A percentile compares a stretch with the other conserved stretches of the same genome.
Evolutionary conservation across 179 eudicot species (phyloP).

Genomic region (Monotropa hypopitys): DNA sequence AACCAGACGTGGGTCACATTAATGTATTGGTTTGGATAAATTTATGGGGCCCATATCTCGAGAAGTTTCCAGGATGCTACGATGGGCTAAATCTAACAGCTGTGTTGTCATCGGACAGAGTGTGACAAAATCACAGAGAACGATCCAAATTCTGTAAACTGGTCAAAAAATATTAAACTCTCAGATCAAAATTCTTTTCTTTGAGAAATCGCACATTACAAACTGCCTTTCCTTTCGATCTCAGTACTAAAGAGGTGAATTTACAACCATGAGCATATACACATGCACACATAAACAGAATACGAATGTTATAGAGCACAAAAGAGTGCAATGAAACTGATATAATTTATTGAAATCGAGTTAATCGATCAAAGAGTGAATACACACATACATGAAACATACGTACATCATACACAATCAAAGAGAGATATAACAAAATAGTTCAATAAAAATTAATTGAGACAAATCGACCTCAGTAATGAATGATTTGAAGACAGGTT

Average conservation of each 20-base stretch:
- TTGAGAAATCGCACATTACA: background rate
- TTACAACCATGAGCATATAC: background rate
- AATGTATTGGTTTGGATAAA: background rate
- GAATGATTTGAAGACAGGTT: slow-evolving; percentile 45
- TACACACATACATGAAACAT: background rate
- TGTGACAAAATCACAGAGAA: background rate
- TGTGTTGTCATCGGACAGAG: background rate
- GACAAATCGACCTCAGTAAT: slow-evolving; percentile 36
- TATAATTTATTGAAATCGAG: background rate
- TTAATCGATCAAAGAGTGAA: background rate
- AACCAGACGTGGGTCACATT: background rate
- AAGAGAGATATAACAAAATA: background rate
- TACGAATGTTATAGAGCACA: background rate
- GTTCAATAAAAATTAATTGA: background rate
- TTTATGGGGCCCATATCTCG: slow-evolving; percentile 2
- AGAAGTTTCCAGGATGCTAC: background rate
- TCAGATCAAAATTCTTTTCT: background rate
- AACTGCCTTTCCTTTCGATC: background rate
- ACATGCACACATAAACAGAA: background rate
- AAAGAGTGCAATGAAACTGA: background rate
- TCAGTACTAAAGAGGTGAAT: background rate
- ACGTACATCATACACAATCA: too few species aligned
- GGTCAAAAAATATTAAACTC: background rate
- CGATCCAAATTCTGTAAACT: background rate
- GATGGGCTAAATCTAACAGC: background rate